A percentile compares a stretch with the other conserved stretches of the same genome.
Evolutionary conservation across 768 basidiomycete genomes (phyloP).

Genomic region (Mycena capillaripes): DNA sequence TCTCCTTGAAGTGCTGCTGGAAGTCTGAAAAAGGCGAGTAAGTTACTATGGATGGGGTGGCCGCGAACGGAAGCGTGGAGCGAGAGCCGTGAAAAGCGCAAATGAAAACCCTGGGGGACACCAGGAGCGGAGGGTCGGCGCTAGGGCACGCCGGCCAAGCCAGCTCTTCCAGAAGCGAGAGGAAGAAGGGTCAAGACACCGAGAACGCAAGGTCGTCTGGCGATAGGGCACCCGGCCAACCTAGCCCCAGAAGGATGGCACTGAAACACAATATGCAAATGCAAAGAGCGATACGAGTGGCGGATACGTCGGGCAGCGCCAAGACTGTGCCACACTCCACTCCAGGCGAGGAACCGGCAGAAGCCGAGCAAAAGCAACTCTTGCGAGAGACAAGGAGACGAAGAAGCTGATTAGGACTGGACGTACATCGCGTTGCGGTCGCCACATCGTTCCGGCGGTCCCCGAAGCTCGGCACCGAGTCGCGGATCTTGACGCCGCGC

Average conservation of each 20-base stretch:
- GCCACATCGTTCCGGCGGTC: slow-evolving; percentile 78
- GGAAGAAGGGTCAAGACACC: too few species aligned
- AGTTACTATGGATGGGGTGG: neutral
- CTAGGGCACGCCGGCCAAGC: neutral
- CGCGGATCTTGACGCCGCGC: slow-evolving; percentile 73
- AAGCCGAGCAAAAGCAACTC: neutral
- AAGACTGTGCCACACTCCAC: neutral
- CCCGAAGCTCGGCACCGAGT: slow-evolving; percentile 81
- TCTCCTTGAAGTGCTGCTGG: slow-evolving; percentile 85
- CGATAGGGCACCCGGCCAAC: too few species aligned
- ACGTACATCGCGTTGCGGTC: slow-evolving; percentile 80
- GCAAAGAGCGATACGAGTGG: neutral
- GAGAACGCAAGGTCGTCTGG: too few species aligned
- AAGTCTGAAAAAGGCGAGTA: slow-evolving; percentile 64
- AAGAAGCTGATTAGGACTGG: slow-evolving; percentile 16
- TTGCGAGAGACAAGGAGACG: slow-evolving; percentile 4
- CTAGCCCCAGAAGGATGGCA: neutral
- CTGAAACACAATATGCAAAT: neutral
- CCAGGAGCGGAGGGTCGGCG: neutral
- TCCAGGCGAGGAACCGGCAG: neutral
- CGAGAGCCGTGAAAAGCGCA: too few species aligned
- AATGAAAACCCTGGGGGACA: neutral
- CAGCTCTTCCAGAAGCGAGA: too few species aligned
- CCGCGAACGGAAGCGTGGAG: neutral
- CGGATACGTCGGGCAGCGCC: neutral